Base-by-base conservation (phyloP, 306 rosid species). In the Prunus mongolica region DNA sequence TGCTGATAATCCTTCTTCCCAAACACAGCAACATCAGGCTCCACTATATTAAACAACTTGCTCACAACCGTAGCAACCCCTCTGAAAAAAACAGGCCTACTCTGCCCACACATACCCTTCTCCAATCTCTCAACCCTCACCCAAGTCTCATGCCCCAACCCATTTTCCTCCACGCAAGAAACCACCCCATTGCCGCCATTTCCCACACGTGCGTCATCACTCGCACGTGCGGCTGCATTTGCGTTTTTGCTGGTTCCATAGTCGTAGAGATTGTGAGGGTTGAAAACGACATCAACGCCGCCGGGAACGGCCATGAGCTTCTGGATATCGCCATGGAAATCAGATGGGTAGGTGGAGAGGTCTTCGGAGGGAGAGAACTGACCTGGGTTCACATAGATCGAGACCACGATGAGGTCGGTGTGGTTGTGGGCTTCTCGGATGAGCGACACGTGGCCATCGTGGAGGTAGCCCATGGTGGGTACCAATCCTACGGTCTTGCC, bases 1-100 rank as follows among this genome's bases (percentile, higher is more conserved):
- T 95, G 99, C 81, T 91, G 98, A 86, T 91, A 92, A 89, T 95
- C 98, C 82, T 95, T 92, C 82, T 95, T 95, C 65, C 99, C 99
- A 80, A 95, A 91, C 27, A 92, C 52, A 44, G 91, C 98, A 63
- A 95, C 82, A 80, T 95, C 99, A 24, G 99, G 96, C 20, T 95
- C 98, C 74, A 92, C 93, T 14, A 92, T 81, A 79, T 95, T 91
- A 77, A 95, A 92, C 92, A 95, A 45, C 89, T 92, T 92, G 51
- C 90, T 73, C 9, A 95, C 97, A 51, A 95, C 45, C 18, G 99
- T 92, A 3, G 97, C 93, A 70, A 92, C 97, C 24, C 99, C 99
- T 89, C 96, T 83, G 25, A 95, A 95, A 85, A 91, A 88, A 74
- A 89, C 71, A 34, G 98, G 98, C 76, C 99, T 86, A 12, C 91